These are phyloP conservation scores for Royoungia palumana DNA, from an alignment of 768 basidiomycete species.

Conservation along the genomic window DNA sequence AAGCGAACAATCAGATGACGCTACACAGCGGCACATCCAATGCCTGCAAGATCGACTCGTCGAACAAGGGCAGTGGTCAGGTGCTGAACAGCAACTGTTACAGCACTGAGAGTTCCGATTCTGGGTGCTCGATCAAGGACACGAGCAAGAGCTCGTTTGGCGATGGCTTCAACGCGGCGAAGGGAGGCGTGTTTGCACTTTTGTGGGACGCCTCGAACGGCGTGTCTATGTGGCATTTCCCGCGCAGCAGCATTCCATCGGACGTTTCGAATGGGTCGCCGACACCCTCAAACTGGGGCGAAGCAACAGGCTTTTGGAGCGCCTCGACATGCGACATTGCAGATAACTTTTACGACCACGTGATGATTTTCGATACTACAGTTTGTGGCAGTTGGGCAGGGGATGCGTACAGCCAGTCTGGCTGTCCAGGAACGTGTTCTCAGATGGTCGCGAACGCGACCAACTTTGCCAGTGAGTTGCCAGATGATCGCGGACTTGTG, in stretches of 20 bases:
- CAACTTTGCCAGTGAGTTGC: slow-evolving; percentile 48
- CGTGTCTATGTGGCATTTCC: slow-evolving; percentile 56
- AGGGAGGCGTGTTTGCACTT: slow-evolving; percentile 57
- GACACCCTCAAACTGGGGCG: slow-evolving; percentile 47
- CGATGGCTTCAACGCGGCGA: slow-evolving; percentile 27
- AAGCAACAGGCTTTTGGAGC: slow-evolving; percentile 51
- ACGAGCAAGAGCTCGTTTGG: slow-evolving; percentile 39
- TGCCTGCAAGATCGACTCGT: slow-evolving; percentile 19
- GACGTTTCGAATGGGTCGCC: slow-evolving; percentile 45
- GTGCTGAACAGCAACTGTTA: slow-evolving; percentile 34
- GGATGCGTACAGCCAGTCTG: slow-evolving; percentile 23
- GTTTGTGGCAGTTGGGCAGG: slow-evolving; percentile 33
- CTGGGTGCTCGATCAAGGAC: slow-evolving; percentile 50
- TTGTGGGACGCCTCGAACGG: slow-evolving; percentile 45
- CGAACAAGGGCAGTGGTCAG: slow-evolving; percentile 17
- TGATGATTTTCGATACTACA: slow-evolving; percentile 41
- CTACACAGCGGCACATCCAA: slow-evolving; percentile 54
- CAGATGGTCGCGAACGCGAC: slow-evolving; percentile 50
- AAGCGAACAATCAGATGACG: slow-evolving; percentile 58
- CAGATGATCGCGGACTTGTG: background rate
- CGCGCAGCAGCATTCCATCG: slow-evolving; percentile 45
- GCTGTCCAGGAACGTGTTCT: slow-evolving; percentile 43
- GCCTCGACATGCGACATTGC: slow-evolving; percentile 45
- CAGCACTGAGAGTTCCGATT: slow-evolving; percentile 39
- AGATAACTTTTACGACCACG: slow-evolving; percentile 48